Evolutionary conservation across 2,329 filamentous ascomycete genomes (phyloP).

Genomic region (Boeremia exigua): DNA sequence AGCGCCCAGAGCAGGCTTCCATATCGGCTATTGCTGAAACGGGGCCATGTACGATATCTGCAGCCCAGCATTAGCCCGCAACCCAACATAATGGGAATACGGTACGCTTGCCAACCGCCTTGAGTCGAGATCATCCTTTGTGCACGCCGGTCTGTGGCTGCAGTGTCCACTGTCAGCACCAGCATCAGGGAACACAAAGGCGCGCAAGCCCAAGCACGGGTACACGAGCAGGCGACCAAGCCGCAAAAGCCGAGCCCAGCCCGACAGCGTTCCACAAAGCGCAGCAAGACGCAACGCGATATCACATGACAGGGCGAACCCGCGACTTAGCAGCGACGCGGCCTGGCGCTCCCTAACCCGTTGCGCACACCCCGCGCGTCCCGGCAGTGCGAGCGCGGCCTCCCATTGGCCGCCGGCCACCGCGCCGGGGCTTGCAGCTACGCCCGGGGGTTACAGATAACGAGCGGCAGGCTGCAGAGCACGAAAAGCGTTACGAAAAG

Average conservation of each 20-base stretch:
- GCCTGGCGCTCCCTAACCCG: neutral
- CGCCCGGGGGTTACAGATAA: constrained; percentile 9
- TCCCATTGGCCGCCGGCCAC: neutral
- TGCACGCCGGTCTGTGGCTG: neutral
- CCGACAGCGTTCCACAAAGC: constrained; percentile 1
- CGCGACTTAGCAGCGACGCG: constrained; percentile 18
- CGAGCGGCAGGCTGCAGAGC: constrained; percentile 5
- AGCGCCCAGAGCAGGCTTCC: neutral
- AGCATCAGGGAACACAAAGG: neutral
- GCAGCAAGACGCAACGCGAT: constrained; percentile 27
- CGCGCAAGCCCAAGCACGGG: neutral
- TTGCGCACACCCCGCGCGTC: neutral
- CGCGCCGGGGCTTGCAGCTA: neutral
- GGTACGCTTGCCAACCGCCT: neutral
- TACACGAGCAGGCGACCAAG: neutral
- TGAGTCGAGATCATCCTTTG: neutral
- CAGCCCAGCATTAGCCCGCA: neutral
- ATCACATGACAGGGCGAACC: constrained; percentile 42
- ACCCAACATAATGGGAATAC: neutral
- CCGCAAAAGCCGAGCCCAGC: neutral
- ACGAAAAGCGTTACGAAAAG: constrained; percentile 1
- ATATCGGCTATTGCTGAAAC: neutral
- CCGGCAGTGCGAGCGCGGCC: neutral
- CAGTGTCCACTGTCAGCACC: neutral
- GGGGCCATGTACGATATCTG: neutral